phyloP scores from a whole-genome alignment of 2,329 filamentous ascomycete species.

The Diaporthe sp. region DNA sequence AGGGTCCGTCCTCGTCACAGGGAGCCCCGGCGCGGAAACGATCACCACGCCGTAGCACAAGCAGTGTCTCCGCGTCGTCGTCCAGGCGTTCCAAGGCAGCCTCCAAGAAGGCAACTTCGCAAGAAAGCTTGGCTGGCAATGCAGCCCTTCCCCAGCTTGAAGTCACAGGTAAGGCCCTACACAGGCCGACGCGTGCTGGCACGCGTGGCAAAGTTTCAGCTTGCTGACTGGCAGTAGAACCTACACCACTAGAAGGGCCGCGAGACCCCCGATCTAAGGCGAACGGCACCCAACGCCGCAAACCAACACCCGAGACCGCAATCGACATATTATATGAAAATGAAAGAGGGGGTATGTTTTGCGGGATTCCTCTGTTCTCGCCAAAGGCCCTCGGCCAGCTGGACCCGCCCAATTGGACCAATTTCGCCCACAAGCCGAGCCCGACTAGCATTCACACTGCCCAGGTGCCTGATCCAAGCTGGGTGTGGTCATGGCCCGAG shows the following conservation, averaged over 20 bases:
- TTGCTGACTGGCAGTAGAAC: slow-evolving; percentile 29
- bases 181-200: neutral
- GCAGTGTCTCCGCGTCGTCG: neutral
- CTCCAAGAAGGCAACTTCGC: slow-evolving; percentile 22
- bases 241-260: slow-evolving; percentile 36
- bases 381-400: slow-evolving; percentile 85
- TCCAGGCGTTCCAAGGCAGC: neutral
- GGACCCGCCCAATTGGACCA: slow-evolving; percentile 91
- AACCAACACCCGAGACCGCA: slow-evolving; percentile 59
- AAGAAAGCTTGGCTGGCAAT: neutral
- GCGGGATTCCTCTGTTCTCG: slow-evolving; percentile 91
- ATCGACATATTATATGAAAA: slow-evolving; percentile 97
- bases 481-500: slow-evolving; percentile 86
- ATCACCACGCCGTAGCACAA: slow-evolving; percentile 22
- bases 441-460: slow-evolving; percentile 82
- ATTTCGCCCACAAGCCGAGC: slow-evolving; percentile 70
- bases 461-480: slow-evolving; percentile 93
- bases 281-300: slow-evolving; percentile 34
- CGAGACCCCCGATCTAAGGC: neutral
- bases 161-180: slow-evolving; percentile 25
- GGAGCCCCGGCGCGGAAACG: neutral
- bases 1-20: slow-evolving; percentile 15
- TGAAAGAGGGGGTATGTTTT: slow-evolving; percentile 90
- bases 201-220: neutral
- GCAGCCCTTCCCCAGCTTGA: slow-evolving; percentile 28